phyloP scores from a whole-genome alignment of 805 yeast genomes.

The Ogataea saltuana region DNA sequence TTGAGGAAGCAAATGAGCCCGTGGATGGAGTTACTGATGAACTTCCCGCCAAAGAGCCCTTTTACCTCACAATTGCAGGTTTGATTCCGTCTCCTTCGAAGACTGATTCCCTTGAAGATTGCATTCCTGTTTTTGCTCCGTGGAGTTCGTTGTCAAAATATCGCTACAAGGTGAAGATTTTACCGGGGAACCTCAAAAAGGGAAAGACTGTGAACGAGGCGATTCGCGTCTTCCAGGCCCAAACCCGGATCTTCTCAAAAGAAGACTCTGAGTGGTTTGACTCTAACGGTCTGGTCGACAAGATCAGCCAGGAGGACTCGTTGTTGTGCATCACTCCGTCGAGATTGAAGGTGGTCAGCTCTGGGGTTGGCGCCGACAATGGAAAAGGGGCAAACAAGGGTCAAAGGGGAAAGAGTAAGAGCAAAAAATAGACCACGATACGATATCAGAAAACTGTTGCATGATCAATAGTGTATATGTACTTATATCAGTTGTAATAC shows the following conservation, averaged over 20 bases:
- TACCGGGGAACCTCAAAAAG: conserved; percentile 78
- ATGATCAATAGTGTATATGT: no score
- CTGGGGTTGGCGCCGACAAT: conserved; percentile 42
- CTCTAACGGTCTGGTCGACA: conserved; percentile 57
- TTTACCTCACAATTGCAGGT: conserved; percentile 26
- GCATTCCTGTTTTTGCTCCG: conserved; percentile 90
- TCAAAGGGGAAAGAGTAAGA: conserved; percentile 25
- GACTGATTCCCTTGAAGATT: conserved; percentile 56
- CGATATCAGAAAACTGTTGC: background rate
- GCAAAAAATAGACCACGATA: conserved; percentile 23
- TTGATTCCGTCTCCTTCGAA: conserved; percentile 46
- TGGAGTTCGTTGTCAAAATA: conserved; percentile 77
- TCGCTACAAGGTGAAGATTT: conserved; percentile 80
- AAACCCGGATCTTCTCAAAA: conserved; percentile 28
- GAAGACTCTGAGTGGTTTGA: conserved; percentile 64
- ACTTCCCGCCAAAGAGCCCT: conserved; percentile 30
- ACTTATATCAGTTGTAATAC: background rate
- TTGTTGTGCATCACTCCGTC: conserved; percentile 68
- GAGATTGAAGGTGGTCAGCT: conserved; percentile 64
- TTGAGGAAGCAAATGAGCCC: conserved; percentile 18
- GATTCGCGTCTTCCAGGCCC: conserved; percentile 53
- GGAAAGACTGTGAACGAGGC: conserved; percentile 82
- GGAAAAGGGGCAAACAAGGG: no score
- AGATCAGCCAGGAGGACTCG: conserved; percentile 63
- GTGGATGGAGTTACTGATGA: conserved; percentile 28